Evolutionary conservation across 2,329 filamentous ascomycete genomes (phyloP).

Genomic region (Blumeriella jaapii): DNA sequence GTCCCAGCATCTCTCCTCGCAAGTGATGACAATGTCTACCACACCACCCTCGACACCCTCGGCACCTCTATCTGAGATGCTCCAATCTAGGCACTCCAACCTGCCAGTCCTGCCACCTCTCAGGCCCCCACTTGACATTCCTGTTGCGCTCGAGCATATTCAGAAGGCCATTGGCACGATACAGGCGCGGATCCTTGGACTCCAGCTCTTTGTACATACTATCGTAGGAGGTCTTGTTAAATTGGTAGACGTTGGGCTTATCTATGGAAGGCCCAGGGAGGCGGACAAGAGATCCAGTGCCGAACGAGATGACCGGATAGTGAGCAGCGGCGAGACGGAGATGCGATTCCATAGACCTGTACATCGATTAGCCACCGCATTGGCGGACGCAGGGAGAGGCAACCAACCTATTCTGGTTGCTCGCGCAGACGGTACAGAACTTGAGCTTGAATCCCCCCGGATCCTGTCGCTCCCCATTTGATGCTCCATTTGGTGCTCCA

Average conservation of each 20-base stretch:
- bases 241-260: constrained; percentile 94
- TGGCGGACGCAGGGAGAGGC: too few relatives aligned
- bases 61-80: constrained; percentile 63
- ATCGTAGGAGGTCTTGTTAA: constrained; percentile 93
- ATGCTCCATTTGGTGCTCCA: constrained; percentile 12
- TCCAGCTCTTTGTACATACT: constrained; percentile 89
- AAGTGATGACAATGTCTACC: constrained; percentile 92
- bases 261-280: constrained; percentile 83
- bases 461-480: constrained; percentile 19
- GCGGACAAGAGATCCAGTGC: constrained; percentile 87
- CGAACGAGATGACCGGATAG: constrained; percentile 97
- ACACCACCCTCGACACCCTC: constrained; percentile 76
- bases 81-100: constrained; percentile 74
- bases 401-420: constrained; percentile 82
- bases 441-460: constrained; percentile 67
- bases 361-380: too few relatives aligned
- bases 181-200: constrained; percentile 74
- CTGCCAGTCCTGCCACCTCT: constrained; percentile 97
- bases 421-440: constrained; percentile 98
- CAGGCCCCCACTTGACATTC: constrained; percentile 85
- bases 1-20: constrained; percentile 97
- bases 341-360: constrained; percentile 96
- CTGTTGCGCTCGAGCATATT: constrained; percentile 94
- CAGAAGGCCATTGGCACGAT: constrained; percentile 82
- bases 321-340: constrained; percentile 73